phyloP scores from a whole-genome alignment of 345 rosid genomes.

The Eucalyptus virginea region DNA sequence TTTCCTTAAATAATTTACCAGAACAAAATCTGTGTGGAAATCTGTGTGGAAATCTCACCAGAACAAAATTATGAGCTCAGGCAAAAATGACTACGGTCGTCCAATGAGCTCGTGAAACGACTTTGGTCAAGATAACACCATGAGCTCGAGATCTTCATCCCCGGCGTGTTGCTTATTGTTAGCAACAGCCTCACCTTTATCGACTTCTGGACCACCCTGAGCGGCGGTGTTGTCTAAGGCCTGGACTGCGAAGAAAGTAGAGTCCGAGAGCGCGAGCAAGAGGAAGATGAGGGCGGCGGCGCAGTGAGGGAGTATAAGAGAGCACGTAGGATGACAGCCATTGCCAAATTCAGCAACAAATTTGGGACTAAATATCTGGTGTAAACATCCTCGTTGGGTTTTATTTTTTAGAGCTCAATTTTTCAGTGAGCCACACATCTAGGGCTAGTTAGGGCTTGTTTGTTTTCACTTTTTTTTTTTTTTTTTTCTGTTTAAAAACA shows the following conservation, averaged over 20 bases:
- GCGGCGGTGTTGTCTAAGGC: not conserved
- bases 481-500: no score
- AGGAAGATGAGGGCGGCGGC: not conserved
- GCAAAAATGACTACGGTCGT: not conserved
- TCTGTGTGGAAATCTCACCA: not conserved
- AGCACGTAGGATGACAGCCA: not conserved
- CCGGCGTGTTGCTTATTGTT: not conserved
- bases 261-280: not conserved
- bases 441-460: not conserved
- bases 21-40: not conserved
- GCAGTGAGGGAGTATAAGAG: not conserved
- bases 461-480: no score
- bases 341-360: not conserved
- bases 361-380: not conserved
- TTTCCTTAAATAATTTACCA: not conserved
- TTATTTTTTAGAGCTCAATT: not conserved
- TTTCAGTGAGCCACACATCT: not conserved
- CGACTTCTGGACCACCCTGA: not conserved
- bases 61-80: not conserved
- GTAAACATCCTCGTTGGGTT: not conserved
- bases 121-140: not conserved
- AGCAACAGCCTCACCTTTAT: not conserved
- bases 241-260: not conserved
- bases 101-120: not conserved
- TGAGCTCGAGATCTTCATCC: not conserved